phyloP scores from a whole-genome alignment of 2,329 filamentous ascomycete species.

The Setomelanomma holmii region DNA sequence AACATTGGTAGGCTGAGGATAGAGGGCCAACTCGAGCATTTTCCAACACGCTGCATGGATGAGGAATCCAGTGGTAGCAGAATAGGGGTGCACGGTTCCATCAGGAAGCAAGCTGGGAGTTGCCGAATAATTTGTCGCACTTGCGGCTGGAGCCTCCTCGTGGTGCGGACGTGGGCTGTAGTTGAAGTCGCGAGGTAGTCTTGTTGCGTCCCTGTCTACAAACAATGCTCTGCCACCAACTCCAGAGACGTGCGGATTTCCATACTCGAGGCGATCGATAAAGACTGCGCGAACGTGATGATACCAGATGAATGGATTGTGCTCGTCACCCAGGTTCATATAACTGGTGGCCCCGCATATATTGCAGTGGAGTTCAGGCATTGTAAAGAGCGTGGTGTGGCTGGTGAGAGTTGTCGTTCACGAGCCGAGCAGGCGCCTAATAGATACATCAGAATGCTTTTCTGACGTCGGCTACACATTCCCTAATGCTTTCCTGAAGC shows the following conservation, averaged over 20 bases:
- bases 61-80: conserved; percentile 2
- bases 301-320: neutral
- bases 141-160: no score
- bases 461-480: neutral
- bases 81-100: neutral
- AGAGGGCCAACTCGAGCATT: neutral
- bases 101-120: neutral
- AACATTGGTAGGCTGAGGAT: conserved; percentile 3
- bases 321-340: neutral
- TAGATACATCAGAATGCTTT: no score
- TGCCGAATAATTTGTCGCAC: neutral
- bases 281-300: neutral
- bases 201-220: no score
- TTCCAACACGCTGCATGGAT: neutral
- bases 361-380: neutral
- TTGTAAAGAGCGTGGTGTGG: no score
- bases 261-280: neutral
- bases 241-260: neutral
- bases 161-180: no score
- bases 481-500: no score
- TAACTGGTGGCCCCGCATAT: neutral
- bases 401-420: no score
- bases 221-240: neutral
- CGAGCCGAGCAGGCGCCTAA: no score
- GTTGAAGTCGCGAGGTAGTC: no score